These are phyloP conservation scores for Malassezia furfur DNA, from an alignment of 1,284 basidiomycete genomes.

Conservation along the genomic window DNA sequence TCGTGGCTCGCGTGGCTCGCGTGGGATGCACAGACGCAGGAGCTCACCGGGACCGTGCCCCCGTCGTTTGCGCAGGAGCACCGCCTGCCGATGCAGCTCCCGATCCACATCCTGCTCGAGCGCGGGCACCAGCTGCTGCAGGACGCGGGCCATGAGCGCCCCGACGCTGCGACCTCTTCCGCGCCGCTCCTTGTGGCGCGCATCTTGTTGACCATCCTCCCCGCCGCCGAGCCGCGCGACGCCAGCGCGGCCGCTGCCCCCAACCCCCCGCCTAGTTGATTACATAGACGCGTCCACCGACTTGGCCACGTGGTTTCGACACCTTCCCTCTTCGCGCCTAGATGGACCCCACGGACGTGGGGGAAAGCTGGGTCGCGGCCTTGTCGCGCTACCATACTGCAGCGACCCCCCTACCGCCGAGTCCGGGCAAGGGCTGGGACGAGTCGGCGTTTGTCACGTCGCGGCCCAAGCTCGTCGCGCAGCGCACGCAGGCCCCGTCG, in stretches of 20 bases:
- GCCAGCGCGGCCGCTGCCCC: neutral
- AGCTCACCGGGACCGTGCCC: conserved; percentile 34
- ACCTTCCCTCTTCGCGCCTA: neutral
- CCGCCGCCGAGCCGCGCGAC: neutral
- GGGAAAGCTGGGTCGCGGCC: conserved; percentile 5
- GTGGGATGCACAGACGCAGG: conserved; percentile 32
- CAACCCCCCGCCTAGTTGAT: neutral
- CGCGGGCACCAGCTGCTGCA: neutral
- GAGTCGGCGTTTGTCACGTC: neutral
- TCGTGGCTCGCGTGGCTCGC: conserved; percentile 37
- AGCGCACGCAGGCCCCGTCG: too few species aligned
- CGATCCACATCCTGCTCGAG: conserved; percentile 12
- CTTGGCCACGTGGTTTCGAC: neutral
- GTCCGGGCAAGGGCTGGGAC: neutral
- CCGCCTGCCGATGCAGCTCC: conserved; percentile 16
- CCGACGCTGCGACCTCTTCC: neutral
- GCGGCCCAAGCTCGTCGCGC: neutral
- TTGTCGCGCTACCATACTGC: neutral
- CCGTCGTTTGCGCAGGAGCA: conserved; percentile 18
- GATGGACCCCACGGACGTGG: neutral
- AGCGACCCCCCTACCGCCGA: neutral
- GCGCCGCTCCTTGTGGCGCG: conserved; percentile 12
- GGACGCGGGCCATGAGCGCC: neutral
- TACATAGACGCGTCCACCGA: neutral
- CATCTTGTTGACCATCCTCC: conserved; percentile 13